phyloP scores from a whole-genome alignment of 345 rosid species.

The Lumnitzera racemosa region DNA sequence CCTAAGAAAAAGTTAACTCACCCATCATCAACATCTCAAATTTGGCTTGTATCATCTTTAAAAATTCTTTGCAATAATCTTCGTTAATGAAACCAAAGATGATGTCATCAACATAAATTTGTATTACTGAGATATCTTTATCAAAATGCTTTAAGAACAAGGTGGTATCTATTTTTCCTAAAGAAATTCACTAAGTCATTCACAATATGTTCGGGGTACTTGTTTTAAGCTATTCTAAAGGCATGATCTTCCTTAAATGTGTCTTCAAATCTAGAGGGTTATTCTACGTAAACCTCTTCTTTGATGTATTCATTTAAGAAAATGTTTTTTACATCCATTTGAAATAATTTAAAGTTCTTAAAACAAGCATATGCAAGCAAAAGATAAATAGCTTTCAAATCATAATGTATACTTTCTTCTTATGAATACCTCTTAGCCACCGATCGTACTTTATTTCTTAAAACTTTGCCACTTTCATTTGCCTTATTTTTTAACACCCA shows the following conservation, averaged over 20 bases:
- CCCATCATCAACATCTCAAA: conserved; percentile 3
- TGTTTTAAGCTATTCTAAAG: not conserved
- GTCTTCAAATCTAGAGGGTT: not conserved
- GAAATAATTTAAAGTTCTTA: not conserved
- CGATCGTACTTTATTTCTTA: not conserved
- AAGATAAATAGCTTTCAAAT: not conserved
- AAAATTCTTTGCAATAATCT: not conserved
- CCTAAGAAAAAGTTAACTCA: not conserved
- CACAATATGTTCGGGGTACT: not conserved
- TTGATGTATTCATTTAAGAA: not conserved
- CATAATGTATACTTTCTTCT: not conserved
- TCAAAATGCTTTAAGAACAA: not conserved
- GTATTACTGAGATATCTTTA: not conserved
- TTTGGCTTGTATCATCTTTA: not conserved
- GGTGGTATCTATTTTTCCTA: not conserved
- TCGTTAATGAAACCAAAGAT: not conserved
- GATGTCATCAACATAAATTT: not conserved
- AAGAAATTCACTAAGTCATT: not conserved
- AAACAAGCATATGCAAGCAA: not conserved
- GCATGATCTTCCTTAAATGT: not conserved
- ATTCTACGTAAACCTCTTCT: not conserved
- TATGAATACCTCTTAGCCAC: not conserved
- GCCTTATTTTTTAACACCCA: not conserved
- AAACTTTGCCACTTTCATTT: not conserved
- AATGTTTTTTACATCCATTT: not conserved